Conservation (phyloP, 352 stramenopile genomes). For the Phytopythium oedochilum region DNA sequence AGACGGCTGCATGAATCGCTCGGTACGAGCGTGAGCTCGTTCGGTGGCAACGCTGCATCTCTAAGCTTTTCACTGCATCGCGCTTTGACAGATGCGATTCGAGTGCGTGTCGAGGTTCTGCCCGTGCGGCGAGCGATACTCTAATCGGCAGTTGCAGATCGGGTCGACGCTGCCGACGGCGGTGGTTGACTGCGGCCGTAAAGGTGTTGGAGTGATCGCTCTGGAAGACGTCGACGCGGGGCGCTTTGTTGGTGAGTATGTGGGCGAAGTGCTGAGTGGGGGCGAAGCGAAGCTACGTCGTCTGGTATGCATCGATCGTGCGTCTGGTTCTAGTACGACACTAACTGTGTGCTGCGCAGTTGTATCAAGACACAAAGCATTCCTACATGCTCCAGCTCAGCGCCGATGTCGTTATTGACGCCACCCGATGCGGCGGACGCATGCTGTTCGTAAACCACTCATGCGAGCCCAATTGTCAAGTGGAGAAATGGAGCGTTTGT, state of each 20-base stretch:
- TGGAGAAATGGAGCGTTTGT: not conserved
- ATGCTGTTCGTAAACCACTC: not conserved
- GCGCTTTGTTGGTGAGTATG: not conserved
- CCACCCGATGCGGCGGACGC: not conserved
- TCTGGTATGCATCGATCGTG: too few relatives aligned
- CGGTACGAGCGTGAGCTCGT: too few relatives aligned
- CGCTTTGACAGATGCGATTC: not conserved
- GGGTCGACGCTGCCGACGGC: not conserved
- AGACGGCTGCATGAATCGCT: not conserved
- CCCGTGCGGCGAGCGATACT: not conserved
- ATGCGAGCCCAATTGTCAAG: not conserved
- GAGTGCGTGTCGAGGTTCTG: not conserved
- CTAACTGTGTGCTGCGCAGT: not conserved
- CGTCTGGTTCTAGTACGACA: not conserved
- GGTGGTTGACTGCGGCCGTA: not conserved
- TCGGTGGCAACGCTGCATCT: too few relatives aligned
- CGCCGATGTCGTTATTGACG: not conserved
- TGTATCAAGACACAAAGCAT: not conserved
- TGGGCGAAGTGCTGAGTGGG: not conserved
- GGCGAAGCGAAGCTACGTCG: not conserved
- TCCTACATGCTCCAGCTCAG: not conserved
- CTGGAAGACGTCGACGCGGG: not conserved
- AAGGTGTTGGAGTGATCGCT: not conserved
- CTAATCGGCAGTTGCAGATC: not conserved
- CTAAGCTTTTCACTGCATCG: too few relatives aligned